These are phyloP conservation scores for Desmodesmus armatus DNA, from an alignment of 139 green algal species.

Conservation along the genomic window DNA sequence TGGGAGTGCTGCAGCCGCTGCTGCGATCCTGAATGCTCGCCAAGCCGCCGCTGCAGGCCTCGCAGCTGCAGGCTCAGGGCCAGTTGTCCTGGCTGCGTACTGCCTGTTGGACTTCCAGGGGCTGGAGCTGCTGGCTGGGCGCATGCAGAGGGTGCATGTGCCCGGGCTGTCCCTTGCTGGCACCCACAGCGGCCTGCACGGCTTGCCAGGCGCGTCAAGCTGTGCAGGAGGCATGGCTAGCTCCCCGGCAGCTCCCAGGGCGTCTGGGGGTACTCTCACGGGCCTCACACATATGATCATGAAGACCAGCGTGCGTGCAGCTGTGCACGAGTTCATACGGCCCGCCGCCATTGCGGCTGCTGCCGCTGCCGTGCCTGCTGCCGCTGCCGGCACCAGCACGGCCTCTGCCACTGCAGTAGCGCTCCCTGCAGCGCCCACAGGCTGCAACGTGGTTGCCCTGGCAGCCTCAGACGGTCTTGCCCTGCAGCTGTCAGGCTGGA, in stretches of 20 bases:
- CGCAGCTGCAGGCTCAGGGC: not conserved
- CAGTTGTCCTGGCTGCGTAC: not conserved
- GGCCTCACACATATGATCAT: not conserved
- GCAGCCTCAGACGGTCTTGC: slow-evolving; percentile 18
- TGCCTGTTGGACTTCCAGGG: slow-evolving; percentile 36
- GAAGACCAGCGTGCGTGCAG: not conserved
- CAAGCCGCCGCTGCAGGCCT: not conserved
- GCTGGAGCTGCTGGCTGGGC: slow-evolving; percentile 29
- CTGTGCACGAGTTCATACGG: not conserved
- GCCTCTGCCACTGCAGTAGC: not conserved
- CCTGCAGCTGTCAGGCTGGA: slow-evolving; percentile 21
- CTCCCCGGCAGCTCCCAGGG: too few species aligned
- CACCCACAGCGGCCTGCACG: not conserved
- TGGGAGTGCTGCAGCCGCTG: not conserved
- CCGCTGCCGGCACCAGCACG: not conserved
- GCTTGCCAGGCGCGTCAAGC: not conserved
- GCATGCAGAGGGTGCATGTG: not conserved
- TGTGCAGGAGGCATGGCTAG: too few species aligned
- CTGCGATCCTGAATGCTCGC: not conserved
- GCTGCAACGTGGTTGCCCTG: not conserved
- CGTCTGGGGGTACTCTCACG: not conserved
- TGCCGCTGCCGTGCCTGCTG: not conserved
- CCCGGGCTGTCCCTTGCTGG: not conserved
- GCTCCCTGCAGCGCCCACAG: not conserved
- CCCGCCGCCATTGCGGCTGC: not conserved